phyloP scores from a whole-genome alignment of 257 asterid genomes.

The Solanum sitiens region DNA sequence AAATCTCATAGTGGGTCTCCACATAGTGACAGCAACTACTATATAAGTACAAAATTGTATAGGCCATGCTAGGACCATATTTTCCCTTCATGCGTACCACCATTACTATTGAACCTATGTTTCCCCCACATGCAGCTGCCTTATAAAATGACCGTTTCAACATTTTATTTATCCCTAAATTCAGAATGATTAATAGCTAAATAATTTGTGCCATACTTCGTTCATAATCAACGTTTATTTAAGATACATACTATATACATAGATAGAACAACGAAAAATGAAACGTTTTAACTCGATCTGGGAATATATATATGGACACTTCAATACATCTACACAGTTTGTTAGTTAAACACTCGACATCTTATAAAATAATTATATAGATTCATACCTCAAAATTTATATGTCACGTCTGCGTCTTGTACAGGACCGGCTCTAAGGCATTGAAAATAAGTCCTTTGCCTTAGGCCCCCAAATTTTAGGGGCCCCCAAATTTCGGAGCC shows the following conservation, averaged over 20 bases:
- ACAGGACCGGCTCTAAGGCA: too few species aligned
- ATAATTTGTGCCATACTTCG: neutral
- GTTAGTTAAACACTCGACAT: neutral
- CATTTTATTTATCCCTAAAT: neutral
- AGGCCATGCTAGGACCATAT: conserved; percentile 21
- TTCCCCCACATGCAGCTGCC: neutral
- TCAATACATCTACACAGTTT: neutral
- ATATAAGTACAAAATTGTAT: conserved; percentile 9
- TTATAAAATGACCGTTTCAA: conserved; percentile 6
- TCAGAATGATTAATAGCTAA: neutral
- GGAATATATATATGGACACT: neutral
- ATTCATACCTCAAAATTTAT: neutral
- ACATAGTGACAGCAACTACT: neutral
- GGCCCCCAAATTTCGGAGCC: too few species aligned
- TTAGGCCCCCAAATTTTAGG: too few species aligned
- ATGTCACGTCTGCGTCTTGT: neutral
- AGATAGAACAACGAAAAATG: neutral
- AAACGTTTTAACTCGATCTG: neutral
- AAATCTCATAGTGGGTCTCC: conserved; percentile 6
- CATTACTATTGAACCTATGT: neutral
- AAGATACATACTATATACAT: neutral
- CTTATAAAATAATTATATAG: neutral
- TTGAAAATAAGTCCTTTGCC: too few species aligned
- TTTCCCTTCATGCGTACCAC: conserved; percentile 10
- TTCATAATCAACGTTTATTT: neutral